Conservation (phyloP, 1,139 yeast species). For the Arxiozyma slooffiae region DNA sequence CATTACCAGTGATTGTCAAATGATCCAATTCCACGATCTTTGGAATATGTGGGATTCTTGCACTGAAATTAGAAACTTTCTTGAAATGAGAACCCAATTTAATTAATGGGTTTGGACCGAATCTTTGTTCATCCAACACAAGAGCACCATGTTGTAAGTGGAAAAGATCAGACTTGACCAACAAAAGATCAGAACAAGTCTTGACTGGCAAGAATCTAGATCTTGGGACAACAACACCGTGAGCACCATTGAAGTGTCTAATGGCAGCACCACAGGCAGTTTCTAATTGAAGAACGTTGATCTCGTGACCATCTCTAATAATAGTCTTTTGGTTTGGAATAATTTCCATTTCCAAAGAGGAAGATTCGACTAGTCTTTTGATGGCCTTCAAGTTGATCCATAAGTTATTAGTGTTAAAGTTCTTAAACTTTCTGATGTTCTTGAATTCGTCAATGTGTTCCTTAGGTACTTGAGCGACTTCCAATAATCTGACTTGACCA, state of each 20-base stretch:
- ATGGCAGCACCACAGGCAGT: slow-evolving; percentile 99
- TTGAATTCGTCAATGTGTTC: slow-evolving; percentile 98
- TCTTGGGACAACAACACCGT: slow-evolving; percentile 97
- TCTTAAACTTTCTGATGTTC: slow-evolving; percentile 92
- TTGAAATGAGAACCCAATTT: slow-evolving; percentile 94
- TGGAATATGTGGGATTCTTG: slow-evolving; percentile 91
- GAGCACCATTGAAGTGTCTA: slow-evolving; percentile 89
- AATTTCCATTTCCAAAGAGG: slow-evolving; percentile 81
- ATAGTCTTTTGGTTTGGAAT: slow-evolving; percentile 89
- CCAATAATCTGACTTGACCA: slow-evolving; percentile 87
- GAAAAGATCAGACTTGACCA: slow-evolving; percentile 95
- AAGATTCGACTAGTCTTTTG: slow-evolving; percentile 80
- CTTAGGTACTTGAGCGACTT: slow-evolving; percentile 97
- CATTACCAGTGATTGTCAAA: slow-evolving; percentile 95
- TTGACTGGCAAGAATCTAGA: slow-evolving; percentile 95
- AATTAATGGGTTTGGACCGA: slow-evolving; percentile 88
- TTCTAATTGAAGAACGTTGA: slow-evolving; percentile 87
- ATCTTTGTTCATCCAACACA: slow-evolving; percentile 73
- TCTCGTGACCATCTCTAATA: slow-evolving; percentile 62
- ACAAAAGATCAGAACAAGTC: slow-evolving; percentile 86
- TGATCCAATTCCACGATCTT: slow-evolving; percentile 93
- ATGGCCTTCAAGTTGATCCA: slow-evolving; percentile 95
- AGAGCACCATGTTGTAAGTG: slow-evolving; percentile 86
- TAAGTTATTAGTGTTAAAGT: slow-evolving; percentile 94
- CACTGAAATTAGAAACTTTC: slow-evolving; percentile 84